phyloP scores from a whole-genome alignment of 148 eudicot species.

The Hydrangea macrophylla region DNA sequence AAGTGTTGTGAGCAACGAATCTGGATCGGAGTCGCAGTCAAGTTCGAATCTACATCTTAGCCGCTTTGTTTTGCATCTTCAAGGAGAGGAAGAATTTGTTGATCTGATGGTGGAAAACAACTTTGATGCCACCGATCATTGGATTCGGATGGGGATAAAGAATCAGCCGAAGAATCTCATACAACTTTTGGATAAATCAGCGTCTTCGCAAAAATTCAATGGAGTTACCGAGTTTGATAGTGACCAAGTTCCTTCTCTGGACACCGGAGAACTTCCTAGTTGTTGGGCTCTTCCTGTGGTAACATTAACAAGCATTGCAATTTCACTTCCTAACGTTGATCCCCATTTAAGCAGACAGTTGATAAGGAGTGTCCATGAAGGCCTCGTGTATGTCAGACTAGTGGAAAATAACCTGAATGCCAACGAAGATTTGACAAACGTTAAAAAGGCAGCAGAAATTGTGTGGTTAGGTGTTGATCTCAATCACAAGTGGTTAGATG shows the following conservation, averaged over 20 bases:
- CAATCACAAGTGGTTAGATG: slow-evolving; percentile 41
- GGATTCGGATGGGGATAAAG: slow-evolving; percentile 39
- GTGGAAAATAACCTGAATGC: slow-evolving; percentile 30
- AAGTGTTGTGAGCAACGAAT: slow-evolving; percentile 4
- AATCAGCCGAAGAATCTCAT: slow-evolving; percentile 36
- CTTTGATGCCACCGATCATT: slow-evolving; percentile 29
- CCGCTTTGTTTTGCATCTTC: slow-evolving; percentile 41
- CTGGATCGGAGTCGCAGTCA: slow-evolving; percentile 13
- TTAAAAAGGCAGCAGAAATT: slow-evolving; percentile 40
- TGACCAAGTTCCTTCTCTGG: slow-evolving; percentile 32
- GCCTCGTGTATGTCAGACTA: slow-evolving; percentile 31
- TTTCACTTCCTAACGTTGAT: slow-evolving; percentile 32
- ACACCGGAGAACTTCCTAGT: slow-evolving; percentile 46
- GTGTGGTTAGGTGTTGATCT: slow-evolving; percentile 46
- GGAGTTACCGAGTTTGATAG: slow-evolving; percentile 40
- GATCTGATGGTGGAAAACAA: slow-evolving; percentile 36
- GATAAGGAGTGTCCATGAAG: slow-evolving; percentile 30
- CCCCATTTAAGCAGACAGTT: slow-evolving; percentile 21
- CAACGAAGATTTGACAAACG: slow-evolving; percentile 19
- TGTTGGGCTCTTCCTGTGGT: slow-evolving; percentile 59
- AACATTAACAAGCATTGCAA: slow-evolving; percentile 46
- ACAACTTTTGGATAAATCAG: slow-evolving; percentile 28
- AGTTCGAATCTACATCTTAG: slow-evolving; percentile 26
- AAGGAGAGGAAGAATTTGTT: slow-evolving; percentile 48
- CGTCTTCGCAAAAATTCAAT: slow-evolving; percentile 15